Evolutionary conservation across 2,329 filamentous ascomycete species (phyloP), one percentile per base, ranked within the genome.

Genomic region (Dactylella cylindrospora): DNA sequence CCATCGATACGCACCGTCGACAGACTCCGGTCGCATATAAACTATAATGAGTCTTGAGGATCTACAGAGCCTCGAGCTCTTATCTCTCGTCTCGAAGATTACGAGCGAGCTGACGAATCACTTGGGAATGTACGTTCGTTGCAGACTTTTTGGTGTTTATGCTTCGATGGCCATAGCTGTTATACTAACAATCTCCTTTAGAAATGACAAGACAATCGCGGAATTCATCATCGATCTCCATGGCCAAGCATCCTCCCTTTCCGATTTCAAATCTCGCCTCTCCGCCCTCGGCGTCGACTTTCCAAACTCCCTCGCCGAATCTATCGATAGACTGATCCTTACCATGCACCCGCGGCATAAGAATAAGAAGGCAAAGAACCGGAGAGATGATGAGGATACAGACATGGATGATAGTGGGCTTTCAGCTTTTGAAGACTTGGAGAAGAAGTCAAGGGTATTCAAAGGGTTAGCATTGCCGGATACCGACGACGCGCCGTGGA

Each of bases 191-290:
- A 25, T 15, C 28, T n/a, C 25, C n/a, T 38, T 47, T 28, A 57
- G 57, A 69, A 86, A 82, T 72, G 90, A 98, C 75, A 96, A 95
- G 74, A 95, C 89, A 3, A 83, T 98, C 20, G 90, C 93, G 68
- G 93, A 98, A 74, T 98, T 95, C 71, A 83, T 98, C 70, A 95
- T 98, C 71, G 87, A 87, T 64, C 86, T 95, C 72, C 88, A 95
- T 69, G 75, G 85, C 72, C 82, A 90, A 79, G 86, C 84, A 76
- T 79, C 78, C 45, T 80, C 80, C 22, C 77, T 88, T 53, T 74
- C 79, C 46, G 84, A 86, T 22, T 98, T 97, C 76, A 86, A 86
- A 75, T 76, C 78, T 67, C 83, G 83, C 70, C 79, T 97, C 67
- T 81, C 84, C 67, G 81, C 79, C 23, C 84, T 94, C 74, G 88